phyloP scores from a whole-genome alignment of 2,329 filamentous ascomycete species.

The Aspergillus ochraceoroseus region DNA sequence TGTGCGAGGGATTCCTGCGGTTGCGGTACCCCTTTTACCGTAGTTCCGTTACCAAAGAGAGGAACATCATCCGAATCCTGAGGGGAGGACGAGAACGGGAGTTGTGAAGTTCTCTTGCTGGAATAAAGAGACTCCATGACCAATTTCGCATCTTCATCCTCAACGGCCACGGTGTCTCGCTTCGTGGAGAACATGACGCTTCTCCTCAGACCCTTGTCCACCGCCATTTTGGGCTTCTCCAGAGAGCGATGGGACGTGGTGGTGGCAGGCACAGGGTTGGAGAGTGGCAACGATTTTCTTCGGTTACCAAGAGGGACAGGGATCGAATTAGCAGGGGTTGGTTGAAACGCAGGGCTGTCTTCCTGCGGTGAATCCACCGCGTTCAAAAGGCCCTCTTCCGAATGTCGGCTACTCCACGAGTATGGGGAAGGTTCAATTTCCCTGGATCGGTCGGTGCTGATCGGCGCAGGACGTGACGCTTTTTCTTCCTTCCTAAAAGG shows the following conservation, averaged over 20 bases:
- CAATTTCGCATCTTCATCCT: slow-evolving; percentile 41
- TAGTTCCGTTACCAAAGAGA: slow-evolving; percentile 25
- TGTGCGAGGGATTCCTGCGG: slow-evolving; percentile 7
- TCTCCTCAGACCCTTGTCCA: slow-evolving; percentile 30
- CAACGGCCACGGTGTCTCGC: slow-evolving; percentile 26
- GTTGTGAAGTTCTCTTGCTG: slow-evolving; percentile 25
- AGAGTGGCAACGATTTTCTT: slow-evolving; percentile 22
- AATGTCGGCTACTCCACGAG: slow-evolving; percentile 51
- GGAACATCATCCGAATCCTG: slow-evolving; percentile 25
- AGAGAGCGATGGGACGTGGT: slow-evolving; percentile 33
- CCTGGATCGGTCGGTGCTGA: slow-evolving; percentile 43
- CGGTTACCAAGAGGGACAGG: slow-evolving; percentile 17
- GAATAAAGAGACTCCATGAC: slow-evolving; percentile 34
- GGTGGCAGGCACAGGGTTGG: slow-evolving; percentile 23
- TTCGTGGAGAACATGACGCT: slow-evolving; percentile 29
- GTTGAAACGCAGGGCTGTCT: slow-evolving; percentile 11
- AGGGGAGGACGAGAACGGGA: slow-evolving; percentile 17
- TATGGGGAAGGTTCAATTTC: slow-evolving; percentile 48
- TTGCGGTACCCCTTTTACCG: slow-evolving; percentile 8
- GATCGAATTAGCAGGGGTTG: slow-evolving; percentile 16
- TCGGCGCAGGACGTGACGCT: slow-evolving; percentile 37
- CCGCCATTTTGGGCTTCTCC: slow-evolving; percentile 23
- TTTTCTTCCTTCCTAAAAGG: slow-evolving; percentile 24
- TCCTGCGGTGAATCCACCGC: slow-evolving; percentile 27
- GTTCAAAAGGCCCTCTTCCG: slow-evolving; percentile 48